Evolutionary conservation across 176 grass and related monocot species (phyloP).

Genomic region (Oryza brachyantha): DNA sequence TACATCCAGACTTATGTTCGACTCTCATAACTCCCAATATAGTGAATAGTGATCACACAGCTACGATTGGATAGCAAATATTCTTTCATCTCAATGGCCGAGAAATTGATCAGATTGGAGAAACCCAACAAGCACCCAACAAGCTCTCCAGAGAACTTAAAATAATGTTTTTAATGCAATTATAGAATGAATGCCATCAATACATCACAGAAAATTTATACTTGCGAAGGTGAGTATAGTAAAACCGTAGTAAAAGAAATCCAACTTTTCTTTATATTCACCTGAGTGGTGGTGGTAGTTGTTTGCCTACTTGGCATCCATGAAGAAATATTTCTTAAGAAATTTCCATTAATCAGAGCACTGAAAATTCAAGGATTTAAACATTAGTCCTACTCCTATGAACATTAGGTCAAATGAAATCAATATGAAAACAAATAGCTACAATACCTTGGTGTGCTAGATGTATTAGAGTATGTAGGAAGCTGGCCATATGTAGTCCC

Average conservation of each 20-base stretch:
- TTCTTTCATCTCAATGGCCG: background rate
- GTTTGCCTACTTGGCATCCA: constrained; percentile 72
- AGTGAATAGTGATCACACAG: background rate
- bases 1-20: background rate
- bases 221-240: constrained; percentile 11
- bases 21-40: background rate
- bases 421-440: constrained; percentile 44
- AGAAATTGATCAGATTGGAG: constrained; percentile 9
- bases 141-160: background rate
- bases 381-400: constrained; percentile 15
- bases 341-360: constrained; percentile 65
- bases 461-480: constrained; percentile 66
- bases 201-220: constrained; percentile 12
- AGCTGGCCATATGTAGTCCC: constrained; percentile 88
- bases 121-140: background rate
- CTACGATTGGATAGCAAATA: background rate
- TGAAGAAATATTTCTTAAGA: constrained; percentile 87
- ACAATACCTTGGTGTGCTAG: constrained; percentile 58
- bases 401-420: constrained; percentile 27
- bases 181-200: background rate
- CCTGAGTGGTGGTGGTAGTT: constrained; percentile 57
- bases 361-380: constrained; percentile 34
- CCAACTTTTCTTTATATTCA: constrained; percentile 13
- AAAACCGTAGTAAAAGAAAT: background rate
- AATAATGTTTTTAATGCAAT: background rate